These are phyloP conservation scores for Diplodia sapinea DNA, from an alignment of 2,329 filamentous ascomycete genomes.

Conservation along the genomic window DNA sequence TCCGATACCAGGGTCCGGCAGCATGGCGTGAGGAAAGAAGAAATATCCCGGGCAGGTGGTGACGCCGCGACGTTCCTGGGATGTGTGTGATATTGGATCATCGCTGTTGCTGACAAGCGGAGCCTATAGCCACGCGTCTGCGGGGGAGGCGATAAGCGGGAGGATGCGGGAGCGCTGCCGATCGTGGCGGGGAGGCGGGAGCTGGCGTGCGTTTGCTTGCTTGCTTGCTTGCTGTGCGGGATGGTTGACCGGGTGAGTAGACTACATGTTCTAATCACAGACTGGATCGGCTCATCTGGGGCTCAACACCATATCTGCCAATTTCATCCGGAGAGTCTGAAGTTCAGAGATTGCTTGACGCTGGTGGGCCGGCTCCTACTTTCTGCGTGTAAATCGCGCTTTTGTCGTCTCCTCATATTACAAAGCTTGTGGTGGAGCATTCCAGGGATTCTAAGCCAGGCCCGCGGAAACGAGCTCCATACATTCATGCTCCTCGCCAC, in stretches of 20 bases:
- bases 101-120: neutral
- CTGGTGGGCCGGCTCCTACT: too few species aligned
- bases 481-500: neutral
- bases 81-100: conserved; percentile 1
- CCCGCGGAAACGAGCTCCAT: neutral
- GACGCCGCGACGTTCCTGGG: too few species aligned
- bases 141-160: neutral
- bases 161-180: neutral
- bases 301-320: too few species aligned
- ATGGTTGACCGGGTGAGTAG: neutral
- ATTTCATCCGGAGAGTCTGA: too few species aligned
- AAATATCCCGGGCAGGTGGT: too few species aligned
- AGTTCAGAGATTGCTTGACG: too few species aligned
- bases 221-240: neutral
- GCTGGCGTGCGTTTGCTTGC: neutral
- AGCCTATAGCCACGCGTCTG: neutral
- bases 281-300: neutral
- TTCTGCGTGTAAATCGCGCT: neutral
- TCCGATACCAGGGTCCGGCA: neutral
- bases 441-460: neutral
- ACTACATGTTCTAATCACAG: neutral
- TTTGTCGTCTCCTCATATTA: neutral
- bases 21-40: neutral
- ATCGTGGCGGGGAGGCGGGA: neutral
- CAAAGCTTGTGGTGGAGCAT: neutral